A percentile compares a stretch with the other conserved stretches of the same genome.
Evolutionary conservation across 2,329 filamentous ascomycete genomes (phyloP).

Genomic region (Diaporthe longicolla): DNA sequence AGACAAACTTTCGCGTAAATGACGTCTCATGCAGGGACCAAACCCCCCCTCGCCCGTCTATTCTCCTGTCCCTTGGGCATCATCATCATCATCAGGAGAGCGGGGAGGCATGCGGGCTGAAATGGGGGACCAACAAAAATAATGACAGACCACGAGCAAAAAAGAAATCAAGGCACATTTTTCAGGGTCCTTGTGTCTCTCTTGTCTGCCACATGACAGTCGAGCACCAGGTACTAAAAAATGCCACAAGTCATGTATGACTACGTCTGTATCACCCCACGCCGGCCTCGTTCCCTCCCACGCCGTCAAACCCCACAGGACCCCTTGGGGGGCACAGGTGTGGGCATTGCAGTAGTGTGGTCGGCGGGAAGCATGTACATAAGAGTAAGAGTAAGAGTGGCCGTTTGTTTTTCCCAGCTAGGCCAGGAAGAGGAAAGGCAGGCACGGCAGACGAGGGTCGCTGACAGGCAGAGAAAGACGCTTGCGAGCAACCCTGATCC

Average conservation of each 20-base stretch:
- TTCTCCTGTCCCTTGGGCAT: neutral
- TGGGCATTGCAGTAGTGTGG: neutral
- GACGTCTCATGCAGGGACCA: conserved; percentile 29
- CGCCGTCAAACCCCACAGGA: conserved; percentile 3
- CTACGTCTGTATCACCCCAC: conserved; percentile 33
- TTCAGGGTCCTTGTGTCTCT: neutral
- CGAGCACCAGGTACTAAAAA: too few relatives aligned
- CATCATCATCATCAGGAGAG: conserved; percentile 1
- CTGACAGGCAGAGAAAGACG: conserved; percentile 11
- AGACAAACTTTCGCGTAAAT: neutral
- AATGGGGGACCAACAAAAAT: neutral
- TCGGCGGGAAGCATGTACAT: neutral
- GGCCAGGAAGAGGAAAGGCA: neutral
- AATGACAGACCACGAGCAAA: conserved; percentile 5
- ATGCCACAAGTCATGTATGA: neutral
- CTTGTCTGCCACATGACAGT: neutral
- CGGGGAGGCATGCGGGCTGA: neutral
- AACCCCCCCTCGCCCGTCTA: neutral
- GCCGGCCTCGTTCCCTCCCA: neutral
- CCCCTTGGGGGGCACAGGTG: conserved; percentile 12
- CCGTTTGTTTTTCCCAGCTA: neutral
- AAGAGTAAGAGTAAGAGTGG: neutral
- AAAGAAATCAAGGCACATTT: neutral
- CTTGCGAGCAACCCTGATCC: conserved; percentile 33
- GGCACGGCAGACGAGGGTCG: neutral